Percentiles rank a stretch among this genome's conserved stretches.
These are phyloP conservation scores for Solanum pinnatisectum DNA, from an alignment of 257 asterid genomes.

Conservation along the genomic window DNA sequence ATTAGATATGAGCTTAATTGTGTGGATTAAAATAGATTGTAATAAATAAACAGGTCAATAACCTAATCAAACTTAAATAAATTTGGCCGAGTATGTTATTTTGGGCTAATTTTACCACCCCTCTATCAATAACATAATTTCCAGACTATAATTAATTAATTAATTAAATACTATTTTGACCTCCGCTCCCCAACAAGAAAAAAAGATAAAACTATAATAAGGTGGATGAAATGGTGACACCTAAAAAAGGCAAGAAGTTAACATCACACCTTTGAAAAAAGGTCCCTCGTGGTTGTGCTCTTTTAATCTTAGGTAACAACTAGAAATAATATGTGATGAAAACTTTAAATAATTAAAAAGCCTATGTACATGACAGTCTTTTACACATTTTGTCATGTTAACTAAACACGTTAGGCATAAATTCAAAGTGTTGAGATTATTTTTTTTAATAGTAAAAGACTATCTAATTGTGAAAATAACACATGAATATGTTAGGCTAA, in stretches of 20 bases:
- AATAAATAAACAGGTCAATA: background rate
- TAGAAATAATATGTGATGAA: background rate
- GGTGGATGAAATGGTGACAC: background rate
- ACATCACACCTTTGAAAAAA: constrained; percentile 7
- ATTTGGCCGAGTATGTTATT: background rate
- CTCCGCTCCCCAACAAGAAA: background rate
- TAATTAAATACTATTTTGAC: background rate
- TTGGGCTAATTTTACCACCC: background rate
- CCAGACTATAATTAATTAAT: too few species aligned
- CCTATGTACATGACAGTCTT: background rate
- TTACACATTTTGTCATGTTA: background rate
- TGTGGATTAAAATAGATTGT: background rate
- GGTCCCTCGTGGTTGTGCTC: background rate
- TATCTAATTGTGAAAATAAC: constrained; percentile 1
- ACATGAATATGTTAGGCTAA: background rate
- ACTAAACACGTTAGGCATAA: constrained; percentile 26
- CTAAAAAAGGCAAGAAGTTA: constrained; percentile 11
- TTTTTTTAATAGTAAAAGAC: background rate
- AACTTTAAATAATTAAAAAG: constrained; percentile 21
- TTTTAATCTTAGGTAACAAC: background rate
- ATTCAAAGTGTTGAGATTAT: background rate
- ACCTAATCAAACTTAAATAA: background rate
- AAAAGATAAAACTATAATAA: background rate
- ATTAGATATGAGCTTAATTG: background rate
- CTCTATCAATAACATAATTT: too few species aligned